Evolutionary conservation across 2,329 filamentous ascomycete species (phyloP), one percentile per base, ranked within the genome.

Genomic region (Epichloe typhina): DNA sequence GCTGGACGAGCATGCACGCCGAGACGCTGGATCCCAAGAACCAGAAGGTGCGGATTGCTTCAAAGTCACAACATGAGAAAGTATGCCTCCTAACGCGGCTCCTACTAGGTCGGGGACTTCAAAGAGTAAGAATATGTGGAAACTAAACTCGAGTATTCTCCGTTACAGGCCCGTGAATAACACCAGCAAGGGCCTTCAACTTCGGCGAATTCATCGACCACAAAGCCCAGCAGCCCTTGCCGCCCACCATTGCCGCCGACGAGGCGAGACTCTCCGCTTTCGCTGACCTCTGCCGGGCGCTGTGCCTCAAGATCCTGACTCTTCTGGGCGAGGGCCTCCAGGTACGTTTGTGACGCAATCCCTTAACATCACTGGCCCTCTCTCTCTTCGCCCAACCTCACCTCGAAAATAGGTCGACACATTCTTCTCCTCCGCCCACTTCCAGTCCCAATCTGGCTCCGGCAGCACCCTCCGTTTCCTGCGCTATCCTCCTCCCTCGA

Each of bases 11-110:
- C 15, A 90, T 95, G 85, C 85, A 91, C 61, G 80, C 81, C 12
- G 91, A 98, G 69, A 91, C 84, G 0, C 71, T 97, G 11, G 91
- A 97, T 64, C 88, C 90, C 3, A 80, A 82, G 58, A 81, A 82
- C 51, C 89, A 96, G 66, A 80, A 82, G 66, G 86, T 86, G 73
- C 61, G 69, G 64, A 17, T 36, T 8, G 21, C 31, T 31, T 31
- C 9, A 19, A 23, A 33, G 15, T 11, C n/a, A 38, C 13, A 33
- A 11, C 7, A n/a, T 23, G 33, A 44, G 19, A 26, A 26, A 39
- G 15, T 6, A 9, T 15, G 15, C 21, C 45, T 38, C 35, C 40
- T 49, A n/a, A 31, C 2, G 9, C 9, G 31, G 31, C 21, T 19
- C 36, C 2, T 12, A 5, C 5, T 56, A 88, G 83, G 74, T 82